These are phyloP conservation scores for Dactylellina cionopaga DNA, from an alignment of 2,329 filamentous ascomycete species.

Conservation along the genomic window DNA sequence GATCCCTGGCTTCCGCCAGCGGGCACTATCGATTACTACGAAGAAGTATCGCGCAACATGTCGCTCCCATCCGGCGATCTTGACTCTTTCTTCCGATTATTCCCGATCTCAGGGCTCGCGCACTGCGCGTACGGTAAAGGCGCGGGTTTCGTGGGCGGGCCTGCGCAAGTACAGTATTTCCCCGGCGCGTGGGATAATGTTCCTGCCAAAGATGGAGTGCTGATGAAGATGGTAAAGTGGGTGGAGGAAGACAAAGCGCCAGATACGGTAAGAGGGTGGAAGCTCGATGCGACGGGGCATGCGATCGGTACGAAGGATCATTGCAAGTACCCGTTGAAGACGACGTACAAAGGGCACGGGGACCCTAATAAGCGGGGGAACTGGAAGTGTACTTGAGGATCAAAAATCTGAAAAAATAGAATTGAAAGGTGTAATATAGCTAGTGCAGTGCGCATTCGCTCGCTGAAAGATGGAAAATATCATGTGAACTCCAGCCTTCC, in stretches of 20 bases:
- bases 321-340: slow-evolving; percentile 22
- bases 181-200: not conserved
- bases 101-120: slow-evolving; percentile 58
- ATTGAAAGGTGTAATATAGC: no score
- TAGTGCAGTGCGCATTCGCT: no score
- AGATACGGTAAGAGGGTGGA: slow-evolving; percentile 56
- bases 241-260: slow-evolving; percentile 62
- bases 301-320: slow-evolving; percentile 13
- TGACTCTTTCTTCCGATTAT: slow-evolving; percentile 59
- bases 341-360: slow-evolving; percentile 20
- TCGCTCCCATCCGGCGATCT: slow-evolving; percentile 36
- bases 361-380: not conserved
- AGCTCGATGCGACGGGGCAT: not conserved
- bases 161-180: not conserved
- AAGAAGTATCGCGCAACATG: slow-evolving; percentile 15
- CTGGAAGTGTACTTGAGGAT: slow-evolving; percentile 33
- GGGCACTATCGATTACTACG: slow-evolving; percentile 12
- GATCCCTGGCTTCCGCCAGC: not conserved
- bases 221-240: slow-evolving; percentile 65
- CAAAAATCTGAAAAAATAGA: no score
- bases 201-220: slow-evolving; percentile 16
- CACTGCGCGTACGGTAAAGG: slow-evolving; percentile 59
- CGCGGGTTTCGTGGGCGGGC: slow-evolving; percentile 12
- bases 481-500: not conserved
- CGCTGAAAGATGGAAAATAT: no score